Conservation (phyloP, 805 yeast genomes). For the Candida manassasensis region DNA sequence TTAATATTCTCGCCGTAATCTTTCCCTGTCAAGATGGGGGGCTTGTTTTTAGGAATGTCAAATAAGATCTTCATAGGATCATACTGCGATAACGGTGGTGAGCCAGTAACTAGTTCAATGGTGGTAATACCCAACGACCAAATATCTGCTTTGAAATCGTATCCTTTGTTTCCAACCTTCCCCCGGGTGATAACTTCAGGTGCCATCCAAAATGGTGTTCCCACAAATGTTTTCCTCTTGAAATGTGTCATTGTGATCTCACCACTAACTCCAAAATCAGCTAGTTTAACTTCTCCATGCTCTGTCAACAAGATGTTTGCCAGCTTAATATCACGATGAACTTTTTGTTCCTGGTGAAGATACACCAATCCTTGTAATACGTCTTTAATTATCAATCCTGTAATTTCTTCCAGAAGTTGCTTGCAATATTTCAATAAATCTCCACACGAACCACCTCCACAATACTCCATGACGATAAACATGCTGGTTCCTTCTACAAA, state of each 20-base stretch:
- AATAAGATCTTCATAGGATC: constrained; percentile 77
- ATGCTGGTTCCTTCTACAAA: constrained; percentile 59
- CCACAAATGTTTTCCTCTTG: constrained; percentile 75
- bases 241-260: constrained; percentile 56
- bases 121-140: constrained; percentile 96
- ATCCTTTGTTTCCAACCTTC: constrained; percentile 53
- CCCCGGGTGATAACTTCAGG: constrained; percentile 76
- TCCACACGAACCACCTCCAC: constrained; percentile 91
- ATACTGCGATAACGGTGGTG: constrained; percentile 70
- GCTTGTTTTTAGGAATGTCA: constrained; percentile 58
- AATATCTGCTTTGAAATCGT: constrained; percentile 83
- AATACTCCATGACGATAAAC: constrained; percentile 92
- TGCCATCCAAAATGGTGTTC: constrained; percentile 99
- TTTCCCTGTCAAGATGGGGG: constrained; percentile 53
- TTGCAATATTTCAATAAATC: constrained; percentile 60
- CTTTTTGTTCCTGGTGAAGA: constrained; percentile 67
- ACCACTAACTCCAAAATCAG: constrained; percentile 92
- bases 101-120: constrained; percentile 77
- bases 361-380: constrained; percentile 70
- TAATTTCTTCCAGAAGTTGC: constrained; percentile 52
- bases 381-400: constrained; percentile 58
- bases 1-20: constrained; percentile 49
- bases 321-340: constrained; percentile 87
- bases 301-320: constrained; percentile 79
- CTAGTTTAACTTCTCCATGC: constrained; percentile 69